Base-by-base conservation (phyloP, 2,329 filamentous ascomycete genomes). In the Lasiodiplodia sp. region DNA sequence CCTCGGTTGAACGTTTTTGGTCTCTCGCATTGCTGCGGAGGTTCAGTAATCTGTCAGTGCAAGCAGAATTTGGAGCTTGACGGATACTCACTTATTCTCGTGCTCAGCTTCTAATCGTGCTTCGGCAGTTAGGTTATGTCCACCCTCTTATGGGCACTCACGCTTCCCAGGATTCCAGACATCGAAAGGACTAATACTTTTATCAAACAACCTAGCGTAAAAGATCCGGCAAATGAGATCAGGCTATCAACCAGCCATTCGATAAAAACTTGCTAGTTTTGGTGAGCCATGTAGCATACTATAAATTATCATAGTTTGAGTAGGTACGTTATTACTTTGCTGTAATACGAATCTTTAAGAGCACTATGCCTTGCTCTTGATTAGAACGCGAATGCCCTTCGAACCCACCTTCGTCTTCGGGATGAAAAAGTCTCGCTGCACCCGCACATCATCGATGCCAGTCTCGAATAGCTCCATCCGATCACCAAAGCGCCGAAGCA, bases 371-470 rank as follows among this genome's bases (percentile, higher is more conserved):
- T 67, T 58, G 16, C 40, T 25, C 40, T 28, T 67, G 16, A 68
- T 56, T 2, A 68, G 58, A 18, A 77, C 77, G 66, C 79, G 71
- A 5, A 82, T 74, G 0, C 80, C 80, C 67, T 80, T 79, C 0
- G 73, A 73, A 23, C 76, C 78, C 52, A 75, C 11, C 69, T 65
- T 73, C 2, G 75, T 67, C 2, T 77, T 73, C 5, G 80, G 79
- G 55, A 78, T 78, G 53, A 82, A 82, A 49, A 78, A 78, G 69
- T 82, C 80, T 56, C 79, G 75, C 0, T 72, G 74, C 18, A 80
- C 68, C 67, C 75, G 68, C 40, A 79, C 77, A 68, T 80, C 78
- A 6, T 49, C 71, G 2, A 76, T 71, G 47, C 72, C 68, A 31
- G 73, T 74, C 56, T 73, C 70, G n/a, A 66, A 71, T 18, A 71